These are phyloP conservation scores for Aspergillus carlsbadensis DNA, from an alignment of 495 filamentous ascomycete species.

Conservation along the genomic window DNA sequence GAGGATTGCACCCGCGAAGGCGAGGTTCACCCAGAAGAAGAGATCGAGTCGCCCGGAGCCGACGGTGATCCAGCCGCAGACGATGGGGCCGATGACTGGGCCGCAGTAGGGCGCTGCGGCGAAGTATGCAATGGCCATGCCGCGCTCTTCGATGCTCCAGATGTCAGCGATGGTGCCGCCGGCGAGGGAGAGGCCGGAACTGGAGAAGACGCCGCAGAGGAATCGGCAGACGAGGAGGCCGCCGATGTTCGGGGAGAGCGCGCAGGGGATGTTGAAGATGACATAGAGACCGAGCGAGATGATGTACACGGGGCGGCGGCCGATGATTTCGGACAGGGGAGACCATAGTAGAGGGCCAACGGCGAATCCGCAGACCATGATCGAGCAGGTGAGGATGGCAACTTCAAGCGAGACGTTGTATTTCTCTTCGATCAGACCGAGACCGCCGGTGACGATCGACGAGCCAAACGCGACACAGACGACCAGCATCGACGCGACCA, in stretches of 20 bases:
- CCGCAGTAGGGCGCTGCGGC: conserved; percentile 54
- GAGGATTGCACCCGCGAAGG: conserved; percentile 45
- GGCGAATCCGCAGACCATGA: conserved; percentile 43
- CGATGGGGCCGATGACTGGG: conserved; percentile 58
- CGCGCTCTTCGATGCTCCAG: conserved; percentile 57
- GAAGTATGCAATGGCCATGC: conserved; percentile 60
- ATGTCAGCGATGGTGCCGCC: conserved; percentile 63
- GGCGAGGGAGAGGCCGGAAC: conserved; percentile 59
- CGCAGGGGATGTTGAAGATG: conserved; percentile 69
- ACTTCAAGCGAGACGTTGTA: conserved; percentile 65
- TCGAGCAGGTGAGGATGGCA: conserved; percentile 51
- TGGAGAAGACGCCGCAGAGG: conserved; percentile 58
- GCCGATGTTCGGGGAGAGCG: conserved; percentile 65
- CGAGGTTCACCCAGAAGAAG: conserved; percentile 45
- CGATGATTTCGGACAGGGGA: conserved; percentile 76
- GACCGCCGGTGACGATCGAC: conserved; percentile 61
- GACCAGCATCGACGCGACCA: conserved; percentile 53
- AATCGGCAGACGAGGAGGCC: conserved; percentile 64
- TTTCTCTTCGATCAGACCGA: conserved; percentile 54
- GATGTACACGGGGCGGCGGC: conserved; percentile 69
- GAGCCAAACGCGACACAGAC: conserved; percentile 55
- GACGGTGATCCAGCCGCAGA: conserved; percentile 55
- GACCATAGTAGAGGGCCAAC: conserved; percentile 67
- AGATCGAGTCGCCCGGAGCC: conserved; percentile 55
- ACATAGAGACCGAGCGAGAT: conserved; percentile 68